Evolutionary conservation across 495 filamentous ascomycete species (phyloP).

Genomic region (Tuber borchii): DNA sequence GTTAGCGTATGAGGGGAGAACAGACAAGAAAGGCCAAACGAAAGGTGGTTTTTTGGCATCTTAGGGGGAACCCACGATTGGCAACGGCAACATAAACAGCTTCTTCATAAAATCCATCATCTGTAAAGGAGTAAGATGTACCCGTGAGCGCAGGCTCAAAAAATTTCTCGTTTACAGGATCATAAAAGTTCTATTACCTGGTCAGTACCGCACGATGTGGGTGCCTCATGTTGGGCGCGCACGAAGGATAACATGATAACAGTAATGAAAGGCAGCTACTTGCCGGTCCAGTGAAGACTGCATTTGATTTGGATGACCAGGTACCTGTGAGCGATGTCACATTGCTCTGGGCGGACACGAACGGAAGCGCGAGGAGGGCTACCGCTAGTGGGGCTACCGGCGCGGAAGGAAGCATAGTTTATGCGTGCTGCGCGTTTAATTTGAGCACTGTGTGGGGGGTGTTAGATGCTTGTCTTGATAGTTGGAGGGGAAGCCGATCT

Average conservation of each 20-base stretch:
- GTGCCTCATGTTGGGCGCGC: not conserved
- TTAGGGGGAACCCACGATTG: conserved; percentile 55
- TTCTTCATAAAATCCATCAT: conserved; percentile 64
- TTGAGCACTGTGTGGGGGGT: not conserved
- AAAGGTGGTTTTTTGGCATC: not conserved
- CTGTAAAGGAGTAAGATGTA: conserved; percentile 76
- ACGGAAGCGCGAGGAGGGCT: conserved; percentile 4
- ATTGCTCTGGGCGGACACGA: conserved; percentile 31
- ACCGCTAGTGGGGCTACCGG: conserved; percentile 2
- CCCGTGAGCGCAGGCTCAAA: conserved; percentile 65
- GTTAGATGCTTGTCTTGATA: not conserved
- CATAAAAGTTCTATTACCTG: conserved; percentile 59
- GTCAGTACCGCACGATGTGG: conserved; percentile 14
- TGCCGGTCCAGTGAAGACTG: conserved; percentile 70
- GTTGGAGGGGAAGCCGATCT: not conserved
- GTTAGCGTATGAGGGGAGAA: conserved; percentile 12
- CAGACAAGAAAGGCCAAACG: not conserved
- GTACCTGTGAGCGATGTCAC: conserved; percentile 56
- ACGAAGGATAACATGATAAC: not conserved
- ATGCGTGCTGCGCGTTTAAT: not conserved
- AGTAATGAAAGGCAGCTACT: conserved; percentile 37
- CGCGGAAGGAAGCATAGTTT: conserved; percentile 6
- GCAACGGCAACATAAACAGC: conserved; percentile 67
- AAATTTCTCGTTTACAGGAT: conserved; percentile 61
- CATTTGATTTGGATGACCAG: conserved; percentile 69